These are phyloP conservation scores for Paspalum vaginatum DNA, from an alignment of 176 grass and related monocot genomes.

Conservation along the genomic window DNA sequence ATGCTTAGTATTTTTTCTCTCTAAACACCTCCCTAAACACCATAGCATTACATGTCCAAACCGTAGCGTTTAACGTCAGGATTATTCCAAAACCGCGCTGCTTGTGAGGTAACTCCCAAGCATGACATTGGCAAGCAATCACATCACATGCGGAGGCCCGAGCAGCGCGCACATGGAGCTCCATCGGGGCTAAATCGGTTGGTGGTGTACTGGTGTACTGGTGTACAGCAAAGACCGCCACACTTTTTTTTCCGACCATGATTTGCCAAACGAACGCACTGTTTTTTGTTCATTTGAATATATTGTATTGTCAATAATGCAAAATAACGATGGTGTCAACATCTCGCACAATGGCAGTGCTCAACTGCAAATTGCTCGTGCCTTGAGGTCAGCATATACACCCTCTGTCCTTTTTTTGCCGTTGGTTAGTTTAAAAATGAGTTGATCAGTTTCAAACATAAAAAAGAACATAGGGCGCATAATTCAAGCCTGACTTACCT, in stretches of 20 bases:
- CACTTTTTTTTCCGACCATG: background rate
- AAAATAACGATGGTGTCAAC: background rate
- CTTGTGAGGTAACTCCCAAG: background rate
- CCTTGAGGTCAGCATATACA: no score
- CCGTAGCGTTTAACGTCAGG: background rate
- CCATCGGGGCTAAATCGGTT: background rate
- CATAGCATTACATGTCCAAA: no score
- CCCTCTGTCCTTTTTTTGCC: no score
- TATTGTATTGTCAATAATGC: background rate
- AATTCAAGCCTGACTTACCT: no score
- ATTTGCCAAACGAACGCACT: background rate
- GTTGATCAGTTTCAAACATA: no score
- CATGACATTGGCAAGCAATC: background rate
- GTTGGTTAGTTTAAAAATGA: no score
- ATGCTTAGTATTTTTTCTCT: no score
- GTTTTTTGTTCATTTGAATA: no score
- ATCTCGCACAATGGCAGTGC: background rate
- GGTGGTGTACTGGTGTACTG: background rate
- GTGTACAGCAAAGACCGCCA: background rate
- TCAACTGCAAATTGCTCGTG: background rate
- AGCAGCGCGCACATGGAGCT: background rate
- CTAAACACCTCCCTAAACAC: no score
- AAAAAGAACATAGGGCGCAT: no score
- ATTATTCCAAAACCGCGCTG: background rate
- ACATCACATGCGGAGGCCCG: slow-evolving; percentile 3